phyloP scores from a whole-genome alignment of 257 asterid genomes.

The Nicotiana noctiflora region DNA sequence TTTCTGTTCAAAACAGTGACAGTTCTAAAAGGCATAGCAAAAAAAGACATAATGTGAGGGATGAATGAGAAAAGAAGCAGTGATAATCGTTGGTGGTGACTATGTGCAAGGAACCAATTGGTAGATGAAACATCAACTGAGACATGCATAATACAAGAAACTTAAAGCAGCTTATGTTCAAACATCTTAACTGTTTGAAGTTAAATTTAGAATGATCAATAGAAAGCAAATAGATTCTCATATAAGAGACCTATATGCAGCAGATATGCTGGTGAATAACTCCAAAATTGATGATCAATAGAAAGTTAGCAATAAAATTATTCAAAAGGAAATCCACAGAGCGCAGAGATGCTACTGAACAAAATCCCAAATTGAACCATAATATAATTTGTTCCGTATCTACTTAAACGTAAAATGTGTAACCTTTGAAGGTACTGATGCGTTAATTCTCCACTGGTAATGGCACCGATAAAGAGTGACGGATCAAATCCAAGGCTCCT shows the following conservation, averaged over 20 bases:
- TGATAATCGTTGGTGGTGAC: too few species aligned
- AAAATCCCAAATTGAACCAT: not conserved
- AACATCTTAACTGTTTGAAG: not conserved
- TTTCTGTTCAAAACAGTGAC: not conserved
- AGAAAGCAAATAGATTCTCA: not conserved
- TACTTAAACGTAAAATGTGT: not conserved
- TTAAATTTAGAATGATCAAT: not conserved
- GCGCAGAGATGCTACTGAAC: not conserved
- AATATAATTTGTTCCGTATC: not conserved
- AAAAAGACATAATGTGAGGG: not conserved
- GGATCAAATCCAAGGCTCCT: slow-evolving; percentile 83
- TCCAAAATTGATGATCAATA: not conserved
- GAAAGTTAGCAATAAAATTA: not conserved
- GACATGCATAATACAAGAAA: too few species aligned
- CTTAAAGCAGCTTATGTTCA: too few species aligned
- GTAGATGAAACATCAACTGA: not conserved
- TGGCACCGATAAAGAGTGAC: slow-evolving; percentile 73
- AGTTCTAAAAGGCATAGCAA: not conserved
- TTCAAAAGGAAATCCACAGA: not conserved
- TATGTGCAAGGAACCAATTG: not conserved
- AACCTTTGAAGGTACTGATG: slow-evolving; percentile 79
- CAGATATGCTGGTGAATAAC: not conserved
- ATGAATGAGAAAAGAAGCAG: not conserved
- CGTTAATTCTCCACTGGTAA: slow-evolving; percentile 92
- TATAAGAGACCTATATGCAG: not conserved